These are phyloP conservation scores for Solanum piurae DNA, from an alignment of 257 asterid species.

Conservation along the genomic window DNA sequence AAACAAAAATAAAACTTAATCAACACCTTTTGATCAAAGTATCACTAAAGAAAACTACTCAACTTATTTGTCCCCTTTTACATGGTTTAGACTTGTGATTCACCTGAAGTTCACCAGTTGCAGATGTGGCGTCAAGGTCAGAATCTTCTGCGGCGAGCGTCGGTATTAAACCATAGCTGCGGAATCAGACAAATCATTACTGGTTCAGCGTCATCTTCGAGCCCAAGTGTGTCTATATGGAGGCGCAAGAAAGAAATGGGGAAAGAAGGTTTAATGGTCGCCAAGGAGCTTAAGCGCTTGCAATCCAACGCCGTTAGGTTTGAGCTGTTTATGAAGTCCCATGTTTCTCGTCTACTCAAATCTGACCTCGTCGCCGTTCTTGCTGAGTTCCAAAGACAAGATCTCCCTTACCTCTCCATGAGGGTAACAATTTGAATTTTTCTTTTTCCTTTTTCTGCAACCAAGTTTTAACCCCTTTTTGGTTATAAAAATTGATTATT, in stretches of 20 bases:
- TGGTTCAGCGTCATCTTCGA: slow-evolving; percentile 28
- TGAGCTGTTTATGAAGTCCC: slow-evolving; percentile 60
- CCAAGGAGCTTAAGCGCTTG: slow-evolving; percentile 83
- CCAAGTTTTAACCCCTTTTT: background rate
- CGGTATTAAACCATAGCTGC: background rate
- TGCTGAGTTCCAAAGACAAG: slow-evolving; percentile 86
- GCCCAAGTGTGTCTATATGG: slow-evolving; percentile 75
- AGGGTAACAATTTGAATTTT: slow-evolving; percentile 26
- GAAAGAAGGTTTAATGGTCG: slow-evolving; percentile 81
- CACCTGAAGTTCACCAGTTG: background rate
- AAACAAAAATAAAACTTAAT: too few relatives aligned
- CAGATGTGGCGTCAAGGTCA: slow-evolving; percentile 15
- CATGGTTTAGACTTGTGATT: background rate
- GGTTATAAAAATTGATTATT: background rate
- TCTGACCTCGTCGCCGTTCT: slow-evolving; percentile 87
- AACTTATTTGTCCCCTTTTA: too few relatives aligned
- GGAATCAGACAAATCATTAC: slow-evolving; percentile 13
- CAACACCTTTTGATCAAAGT: too few relatives aligned
- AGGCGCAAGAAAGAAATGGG: slow-evolving; percentile 96
- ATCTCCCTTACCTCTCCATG: slow-evolving; percentile 63
- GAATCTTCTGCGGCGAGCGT: slow-evolving; percentile 17
- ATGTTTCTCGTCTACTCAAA: slow-evolving; percentile 80
- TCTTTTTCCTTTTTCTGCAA: background rate
- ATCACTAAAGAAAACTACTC: too few relatives aligned
- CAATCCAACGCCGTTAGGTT: slow-evolving; percentile 50